Conservation (phyloP, 1,284 basidiomycete species). For the Baeospora myosura region DNA sequence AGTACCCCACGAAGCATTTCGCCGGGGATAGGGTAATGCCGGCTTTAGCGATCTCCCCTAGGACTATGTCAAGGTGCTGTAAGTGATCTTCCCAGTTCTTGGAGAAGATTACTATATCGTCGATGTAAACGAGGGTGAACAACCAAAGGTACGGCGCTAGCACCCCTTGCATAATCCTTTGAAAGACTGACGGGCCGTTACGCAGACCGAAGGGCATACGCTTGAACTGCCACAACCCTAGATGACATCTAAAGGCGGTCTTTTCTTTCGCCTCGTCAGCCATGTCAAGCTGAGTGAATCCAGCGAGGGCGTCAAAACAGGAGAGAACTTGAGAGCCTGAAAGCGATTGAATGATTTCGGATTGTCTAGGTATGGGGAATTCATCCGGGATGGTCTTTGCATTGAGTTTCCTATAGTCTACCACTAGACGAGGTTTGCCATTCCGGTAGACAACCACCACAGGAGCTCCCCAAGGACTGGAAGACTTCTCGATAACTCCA, state of each 20-base stretch:
- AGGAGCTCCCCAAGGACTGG: conserved; percentile 14
- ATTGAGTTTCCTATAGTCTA: conserved; percentile 20
- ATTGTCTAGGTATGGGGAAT: conserved; percentile 22
- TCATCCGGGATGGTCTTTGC: conserved; percentile 19
- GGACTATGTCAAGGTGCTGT: not conserved
- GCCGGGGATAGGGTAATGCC: not conserved
- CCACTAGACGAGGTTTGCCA: conserved; percentile 15
- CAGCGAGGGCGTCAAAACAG: conserved; percentile 24
- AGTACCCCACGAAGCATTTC: conserved; percentile 2
- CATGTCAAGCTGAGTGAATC: conserved; percentile 25
- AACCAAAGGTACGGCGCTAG: conserved; percentile 22
- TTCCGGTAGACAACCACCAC: conserved; percentile 17
- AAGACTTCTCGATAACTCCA: conserved; percentile 15
- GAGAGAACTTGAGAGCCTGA: conserved; percentile 13
- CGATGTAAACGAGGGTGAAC: conserved; percentile 22
- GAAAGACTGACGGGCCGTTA: conserved; percentile 22
- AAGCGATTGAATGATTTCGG: conserved; percentile 21
- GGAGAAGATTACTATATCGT: conserved; percentile 18
- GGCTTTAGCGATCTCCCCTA: not conserved
- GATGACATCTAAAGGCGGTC: conserved; percentile 23
- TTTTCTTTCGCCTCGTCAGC: conserved; percentile 15
- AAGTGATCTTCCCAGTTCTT: not conserved
- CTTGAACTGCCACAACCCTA: conserved; percentile 23
- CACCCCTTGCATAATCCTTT: conserved; percentile 12
- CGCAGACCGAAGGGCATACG: conserved; percentile 25